Percentiles rank a stretch among this genome's conserved stretches.
Conservation (phyloP, 805 yeast species). For the Lipomyces oligophaga region DNA sequence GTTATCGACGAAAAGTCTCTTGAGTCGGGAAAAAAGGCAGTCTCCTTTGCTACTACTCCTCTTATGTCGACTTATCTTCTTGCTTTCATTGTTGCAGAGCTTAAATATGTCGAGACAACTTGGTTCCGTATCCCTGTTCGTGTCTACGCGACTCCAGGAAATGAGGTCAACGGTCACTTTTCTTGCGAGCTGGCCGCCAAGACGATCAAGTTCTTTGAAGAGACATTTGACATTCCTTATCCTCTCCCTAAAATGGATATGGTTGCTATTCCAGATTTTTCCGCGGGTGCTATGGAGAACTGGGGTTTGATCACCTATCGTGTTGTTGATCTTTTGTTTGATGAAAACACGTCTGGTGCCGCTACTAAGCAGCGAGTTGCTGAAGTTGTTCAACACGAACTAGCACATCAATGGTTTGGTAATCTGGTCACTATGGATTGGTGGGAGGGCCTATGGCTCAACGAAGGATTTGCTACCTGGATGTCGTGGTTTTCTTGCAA, state of each 20-base stretch:
- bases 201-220: slow-evolving; percentile 62
- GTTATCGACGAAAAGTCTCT: slow-evolving; percentile 42
- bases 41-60: slow-evolving; percentile 61
- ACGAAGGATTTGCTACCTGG: slow-evolving; percentile 89
- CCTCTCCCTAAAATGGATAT: slow-evolving; percentile 80
- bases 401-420: slow-evolving; percentile 93
- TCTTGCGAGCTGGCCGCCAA: slow-evolving; percentile 61
- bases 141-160: slow-evolving; percentile 66
- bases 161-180: slow-evolving; percentile 58
- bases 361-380: slow-evolving; percentile 60
- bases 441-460: slow-evolving; percentile 89
- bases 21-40: slow-evolving; percentile 44
- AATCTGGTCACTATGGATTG: slow-evolving; percentile 86
- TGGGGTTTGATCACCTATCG: slow-evolving; percentile 79
- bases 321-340: slow-evolving; percentile 58
- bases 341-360: slow-evolving; percentile 61
- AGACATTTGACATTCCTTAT: slow-evolving; percentile 63
- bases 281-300: slow-evolving; percentile 89
- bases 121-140: slow-evolving; percentile 60
- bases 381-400: slow-evolving; percentile 77
- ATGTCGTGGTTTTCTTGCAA: slow-evolving; percentile 84
- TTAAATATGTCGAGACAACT: slow-evolving; percentile 55
- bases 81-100: slow-evolving; percentile 69
- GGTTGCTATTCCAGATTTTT: slow-evolving; percentile 72
- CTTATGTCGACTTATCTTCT: slow-evolving; percentile 69